Base-by-base conservation (phyloP, 2,329 filamentous ascomycete genomes). In the Calonectria crousiana region DNA sequence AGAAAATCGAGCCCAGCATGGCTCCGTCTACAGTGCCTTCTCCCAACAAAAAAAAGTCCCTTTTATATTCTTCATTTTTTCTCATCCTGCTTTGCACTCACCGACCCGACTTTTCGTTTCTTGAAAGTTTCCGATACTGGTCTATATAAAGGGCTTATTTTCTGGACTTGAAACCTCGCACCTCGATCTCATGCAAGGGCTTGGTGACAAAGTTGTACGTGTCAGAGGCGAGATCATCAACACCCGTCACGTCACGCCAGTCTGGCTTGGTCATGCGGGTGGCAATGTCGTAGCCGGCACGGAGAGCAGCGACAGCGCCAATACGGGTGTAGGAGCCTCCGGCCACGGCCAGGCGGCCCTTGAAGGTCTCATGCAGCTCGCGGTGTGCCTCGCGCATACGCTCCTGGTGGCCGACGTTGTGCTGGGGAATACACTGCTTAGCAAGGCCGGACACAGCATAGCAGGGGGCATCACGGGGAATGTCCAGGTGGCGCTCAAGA, bases 371-470 rank as follows among this genome's bases (percentile, higher is more conserved):
- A 38, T 84, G 81, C 6, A 95, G 87, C 67, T 92, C 87, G 3
- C 84, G 79, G 78, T 93, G 88, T 1, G 92, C 90, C 2, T 83
- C 82, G 28, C 84, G 85, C 87, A 97, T 91, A 73, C 90, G 89
- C 11, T 87, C 84, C 32, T 90, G 85, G 84, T 98, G 96, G 44
- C 95, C 95, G 1, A 98, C 92, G 0, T 89, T 90, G 83, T 98
- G 97, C 85, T 99, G 97, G 14, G 97, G 96, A 77, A 99, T 97
- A 82, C 95, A 98, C 75, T 97, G 89, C 73, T 87, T 83, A 75
- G 89, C 89, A 60, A 90, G 82, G 71, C 89, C 90, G 20, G 92
- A 92, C 72, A 90, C 87, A 41, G 90, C 89, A n/a, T 92, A 87
- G 23, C 88, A 87, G 0, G 94, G 92, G 32, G 90, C 86, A 28